Evolutionary conservation across 2,329 filamentous ascomycete species (phyloP).

Genomic region (Pseudogymnoascus sp.): DNA sequence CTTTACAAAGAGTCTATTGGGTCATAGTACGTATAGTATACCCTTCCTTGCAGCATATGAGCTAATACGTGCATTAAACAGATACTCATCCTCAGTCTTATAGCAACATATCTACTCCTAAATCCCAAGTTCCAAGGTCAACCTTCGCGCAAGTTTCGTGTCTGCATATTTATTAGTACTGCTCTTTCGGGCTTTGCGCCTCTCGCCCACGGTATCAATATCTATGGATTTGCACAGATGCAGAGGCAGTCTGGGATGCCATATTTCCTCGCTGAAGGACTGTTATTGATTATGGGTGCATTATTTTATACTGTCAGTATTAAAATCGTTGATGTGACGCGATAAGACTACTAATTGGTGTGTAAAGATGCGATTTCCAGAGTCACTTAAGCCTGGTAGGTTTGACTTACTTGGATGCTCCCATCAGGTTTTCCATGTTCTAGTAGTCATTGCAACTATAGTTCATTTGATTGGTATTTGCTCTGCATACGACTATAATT

Average conservation of each 20-base stretch:
- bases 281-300: conserved; percentile 14
- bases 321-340: background rate
- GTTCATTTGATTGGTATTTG: conserved; percentile 16
- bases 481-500: conserved; percentile 15
- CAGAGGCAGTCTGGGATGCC: conserved; percentile 16
- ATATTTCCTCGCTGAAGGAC: conserved; percentile 18
- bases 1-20: conserved; percentile 30
- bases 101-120: conserved; percentile 29
- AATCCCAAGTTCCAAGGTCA: conserved; percentile 18
- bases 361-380: conserved; percentile 17
- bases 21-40: conserved; percentile 25
- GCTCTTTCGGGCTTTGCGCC: conserved; percentile 23
- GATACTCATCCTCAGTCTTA: conserved; percentile 30
- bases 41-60: background rate
- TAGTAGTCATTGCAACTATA: conserved; percentile 15
- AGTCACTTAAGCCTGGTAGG: conserved; percentile 16
- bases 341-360: background rate
- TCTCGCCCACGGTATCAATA: conserved; percentile 21
- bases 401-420: conserved; percentile 21
- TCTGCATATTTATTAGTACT: conserved; percentile 20
- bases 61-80: conserved; percentile 17
- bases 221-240: conserved; percentile 17
- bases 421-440: conserved; percentile 23
- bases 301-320: conserved; percentile 13
- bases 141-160: conserved; percentile 18